Conservation (phyloP, 2,329 filamentous ascomycete species). For the Sarocladiaceae sp. region DNA sequence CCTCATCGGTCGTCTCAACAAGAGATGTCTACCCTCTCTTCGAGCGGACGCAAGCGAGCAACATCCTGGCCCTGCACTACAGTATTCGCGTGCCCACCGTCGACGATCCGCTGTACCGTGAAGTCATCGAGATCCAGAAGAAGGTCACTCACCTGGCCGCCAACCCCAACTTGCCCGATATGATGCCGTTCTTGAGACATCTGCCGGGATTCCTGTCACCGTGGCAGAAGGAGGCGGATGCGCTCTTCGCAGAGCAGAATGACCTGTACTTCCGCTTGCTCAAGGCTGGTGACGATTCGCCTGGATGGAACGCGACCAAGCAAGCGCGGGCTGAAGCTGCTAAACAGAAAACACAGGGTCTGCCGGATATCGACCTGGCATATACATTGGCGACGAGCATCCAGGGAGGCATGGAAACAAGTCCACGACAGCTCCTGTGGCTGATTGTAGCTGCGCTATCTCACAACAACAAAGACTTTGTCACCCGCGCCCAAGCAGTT, state of each 20-base stretch:
- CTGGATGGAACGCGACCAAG: conserved; percentile 26
- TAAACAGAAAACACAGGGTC: conserved; percentile 9
- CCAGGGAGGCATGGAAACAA: conserved; percentile 21
- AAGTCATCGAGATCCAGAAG: conserved; percentile 16
- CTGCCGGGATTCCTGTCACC: conserved; percentile 30
- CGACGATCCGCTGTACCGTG: conserved; percentile 14
- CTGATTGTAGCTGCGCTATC: conserved; percentile 25
- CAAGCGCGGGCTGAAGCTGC: conserved; percentile 27
- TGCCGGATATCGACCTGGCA: conserved; percentile 20
- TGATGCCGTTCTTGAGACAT: conserved; percentile 5
- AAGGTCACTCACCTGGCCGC: conserved; percentile 16
- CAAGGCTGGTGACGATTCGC: conserved; percentile 13
- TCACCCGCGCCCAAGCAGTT: conserved; percentile 13
- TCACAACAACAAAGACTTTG: conserved; percentile 6
- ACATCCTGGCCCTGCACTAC: conserved; percentile 26
- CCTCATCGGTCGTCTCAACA: not conserved
- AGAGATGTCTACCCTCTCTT: conserved; percentile 18
- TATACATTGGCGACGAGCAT: conserved; percentile 20
- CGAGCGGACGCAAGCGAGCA: conserved; percentile 25
- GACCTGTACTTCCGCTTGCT: conserved; percentile 20
- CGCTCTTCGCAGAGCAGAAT: conserved; percentile 24
- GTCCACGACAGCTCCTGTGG: conserved; percentile 24
- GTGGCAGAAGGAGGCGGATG: conserved; percentile 26
- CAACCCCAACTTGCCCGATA: conserved; percentile 12
- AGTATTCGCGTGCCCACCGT: conserved; percentile 21